A percentile compares a stretch with the other conserved stretches of the same genome.
Evolutionary conservation across 2,329 filamentous ascomycete species (phyloP).

Genomic region (Scytalidium sp.): DNA sequence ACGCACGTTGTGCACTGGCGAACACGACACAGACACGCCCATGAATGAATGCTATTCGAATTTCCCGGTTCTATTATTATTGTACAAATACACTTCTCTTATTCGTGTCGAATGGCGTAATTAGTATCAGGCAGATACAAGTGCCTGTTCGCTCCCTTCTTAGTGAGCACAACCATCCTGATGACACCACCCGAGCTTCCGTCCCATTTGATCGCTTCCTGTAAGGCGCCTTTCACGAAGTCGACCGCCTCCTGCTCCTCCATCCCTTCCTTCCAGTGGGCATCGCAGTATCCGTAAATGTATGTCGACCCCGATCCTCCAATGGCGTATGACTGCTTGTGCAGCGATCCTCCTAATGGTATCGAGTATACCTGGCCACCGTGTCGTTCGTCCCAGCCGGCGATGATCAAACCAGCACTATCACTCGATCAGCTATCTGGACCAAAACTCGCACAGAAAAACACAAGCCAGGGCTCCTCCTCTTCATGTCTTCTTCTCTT

Average conservation of each 20-base stretch:
- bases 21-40: too few species aligned
- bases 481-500: neutral
- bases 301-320: slow-evolving; percentile 97
- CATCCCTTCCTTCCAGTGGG: slow-evolving; percentile 95
- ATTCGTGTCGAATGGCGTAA: slow-evolving; percentile 52
- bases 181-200: slow-evolving; percentile 98
- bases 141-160: slow-evolving; percentile 85
- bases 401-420: slow-evolving; percentile 95
- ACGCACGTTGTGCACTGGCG: slow-evolving; percentile 6
- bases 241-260: slow-evolving; percentile 83
- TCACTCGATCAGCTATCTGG: slow-evolving; percentile 15
- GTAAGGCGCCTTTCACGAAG: slow-evolving; percentile 88
- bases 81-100: slow-evolving; percentile 51
- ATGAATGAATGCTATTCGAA: slow-evolving; percentile 26
- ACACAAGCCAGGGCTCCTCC: too few species aligned
- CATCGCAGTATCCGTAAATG: slow-evolving; percentile 98
- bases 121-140: slow-evolving; percentile 91
- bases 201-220: slow-evolving; percentile 99
- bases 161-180: slow-evolving; percentile 93
- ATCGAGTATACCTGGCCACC: slow-evolving; percentile 98
- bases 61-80: slow-evolving; percentile 24
- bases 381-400: slow-evolving; percentile 93
- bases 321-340: slow-evolving; percentile 96
- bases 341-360: slow-evolving; percentile 90
- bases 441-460: neutral